Conservation (phyloP, 129 eudicot species). For the Artemisia argyi region DNA sequence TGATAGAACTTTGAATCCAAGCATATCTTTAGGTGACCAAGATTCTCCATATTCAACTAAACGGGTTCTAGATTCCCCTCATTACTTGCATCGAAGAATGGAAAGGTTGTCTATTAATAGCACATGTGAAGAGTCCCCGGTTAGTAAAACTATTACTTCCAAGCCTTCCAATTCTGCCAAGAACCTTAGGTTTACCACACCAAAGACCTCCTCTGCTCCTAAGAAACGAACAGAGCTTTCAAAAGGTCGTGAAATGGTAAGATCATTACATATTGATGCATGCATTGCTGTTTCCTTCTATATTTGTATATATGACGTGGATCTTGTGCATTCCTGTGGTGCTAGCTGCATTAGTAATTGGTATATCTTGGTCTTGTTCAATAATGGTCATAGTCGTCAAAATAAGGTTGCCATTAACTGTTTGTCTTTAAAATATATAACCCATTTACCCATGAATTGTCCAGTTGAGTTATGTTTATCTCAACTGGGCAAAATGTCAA, state of each 20-base stretch:
- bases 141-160: slow-evolving; percentile 41
- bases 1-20: slow-evolving; percentile 88
- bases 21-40: slow-evolving; percentile 72
- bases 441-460: no score
- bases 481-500: no score
- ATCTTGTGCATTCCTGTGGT: slow-evolving; percentile 5
- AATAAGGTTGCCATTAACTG: background rate
- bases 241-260: slow-evolving; percentile 63
- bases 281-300: background rate
- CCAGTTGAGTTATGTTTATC: no score
- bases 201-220: slow-evolving; percentile 45
- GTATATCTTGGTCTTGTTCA: slow-evolving; percentile 4
- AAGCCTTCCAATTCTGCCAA: slow-evolving; percentile 8
- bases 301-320: background rate
- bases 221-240: slow-evolving; percentile 50
- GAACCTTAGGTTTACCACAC: slow-evolving; percentile 45
- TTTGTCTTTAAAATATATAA: background rate
- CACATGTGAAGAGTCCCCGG: slow-evolving; percentile 40
- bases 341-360: background rate
- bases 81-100: slow-evolving; percentile 44
- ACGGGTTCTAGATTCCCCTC: slow-evolving; percentile 38
- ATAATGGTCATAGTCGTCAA: slow-evolving; percentile 11
- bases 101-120: slow-evolving; percentile 47
- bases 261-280: slow-evolving; percentile 21
- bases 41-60: slow-evolving; percentile 46